Base-by-base conservation (phyloP, 495 filamentous ascomycete species). In the Amphirosellinia nigrospora region DNA sequence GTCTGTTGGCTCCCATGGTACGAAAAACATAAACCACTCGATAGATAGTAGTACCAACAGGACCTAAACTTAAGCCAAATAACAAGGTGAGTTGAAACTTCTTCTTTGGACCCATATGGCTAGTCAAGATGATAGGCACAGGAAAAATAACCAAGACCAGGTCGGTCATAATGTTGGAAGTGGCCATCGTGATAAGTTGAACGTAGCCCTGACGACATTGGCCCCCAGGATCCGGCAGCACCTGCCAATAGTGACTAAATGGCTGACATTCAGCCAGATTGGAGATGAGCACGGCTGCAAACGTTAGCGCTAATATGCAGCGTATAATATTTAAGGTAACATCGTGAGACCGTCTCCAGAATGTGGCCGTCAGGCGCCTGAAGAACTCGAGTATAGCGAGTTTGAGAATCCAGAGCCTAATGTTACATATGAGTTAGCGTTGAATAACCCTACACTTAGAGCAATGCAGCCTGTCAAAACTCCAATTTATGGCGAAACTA, bases 361-460 rank as follows among this genome's bases (percentile, higher is more conserved):
- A 87, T 26, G 79, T 73, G 32, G 73, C 80, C 55, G 87, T 92
- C 45, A 98, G 86, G 28, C 96, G 90, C 73, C 91, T 91, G 70
- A 98, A 89, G 75, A 97, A 98, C 78, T 96, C 93, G 69, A 92
- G 91, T 64, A 98, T 91, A 56, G 94, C 93, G 78, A 91, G 87
- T 80, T 98, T 99, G 74, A 94, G 88, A 36, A 90, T 90, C 95
- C 95, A 99, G 67, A 99, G 90, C 71, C 94, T 69, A 96, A 66
- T 7, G 30, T 21, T 6, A 41, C 30, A 45, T 39, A 15, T 9
- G 61, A 56, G 68, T 78, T 70, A 79, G 75, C 70, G 48, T 67
- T 28, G 16, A 45, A 26, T 23, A 30, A 4, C 7, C 30, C 9
- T 2, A 38, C n/a, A 64, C 26, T 64, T 45, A 15, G 28, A 36